Conservation (phyloP, 352 stramenopile species). For the Blastocystis sp. region DNA sequence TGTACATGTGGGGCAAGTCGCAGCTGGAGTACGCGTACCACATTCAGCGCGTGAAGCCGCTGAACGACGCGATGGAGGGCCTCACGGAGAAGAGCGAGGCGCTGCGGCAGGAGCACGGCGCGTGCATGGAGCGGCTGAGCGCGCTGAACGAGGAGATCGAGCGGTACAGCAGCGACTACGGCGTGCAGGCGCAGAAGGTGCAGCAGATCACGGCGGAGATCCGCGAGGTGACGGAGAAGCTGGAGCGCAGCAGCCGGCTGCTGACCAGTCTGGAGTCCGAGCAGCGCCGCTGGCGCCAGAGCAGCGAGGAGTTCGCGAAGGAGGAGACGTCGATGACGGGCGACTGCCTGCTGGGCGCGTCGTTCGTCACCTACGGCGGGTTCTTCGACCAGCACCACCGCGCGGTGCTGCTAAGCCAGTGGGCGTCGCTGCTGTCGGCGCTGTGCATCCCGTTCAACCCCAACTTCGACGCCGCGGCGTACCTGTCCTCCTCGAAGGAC, state of each 20-base stretch:
- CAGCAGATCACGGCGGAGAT: slow-evolving; percentile 97
- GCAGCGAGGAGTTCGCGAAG: slow-evolving; percentile 90
- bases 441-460: slow-evolving; percentile 85
- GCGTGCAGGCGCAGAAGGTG: slow-evolving; percentile 90
- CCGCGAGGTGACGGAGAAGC: slow-evolving; percentile 91
- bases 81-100: slow-evolving; percentile 89
- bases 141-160: slow-evolving; percentile 90
- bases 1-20: slow-evolving; percentile 97
- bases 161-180: slow-evolving; percentile 97
- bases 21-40: slow-evolving; percentile 97
- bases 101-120: slow-evolving; percentile 86
- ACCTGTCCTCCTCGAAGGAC: slow-evolving; percentile 89
- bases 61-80: slow-evolving; percentile 93
- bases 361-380: slow-evolving; percentile 95
- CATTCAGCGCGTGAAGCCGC: slow-evolving; percentile 93
- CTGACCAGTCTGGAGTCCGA: slow-evolving; percentile 94
- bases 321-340: slow-evolving; percentile 93
- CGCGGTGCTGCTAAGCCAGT: slow-evolving; percentile 87
- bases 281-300: slow-evolving; percentile 93
- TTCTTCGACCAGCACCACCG: slow-evolving; percentile 97
- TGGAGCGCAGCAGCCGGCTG: slow-evolving; percentile 91
- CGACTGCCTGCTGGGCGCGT: slow-evolving; percentile 89
- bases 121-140: slow-evolving; percentile 86
- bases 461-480: slow-evolving; percentile 88
- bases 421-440: slow-evolving; percentile 87